Conservation (phyloP, 805 yeast genomes). For the Suhomyces emberorum region DNA sequence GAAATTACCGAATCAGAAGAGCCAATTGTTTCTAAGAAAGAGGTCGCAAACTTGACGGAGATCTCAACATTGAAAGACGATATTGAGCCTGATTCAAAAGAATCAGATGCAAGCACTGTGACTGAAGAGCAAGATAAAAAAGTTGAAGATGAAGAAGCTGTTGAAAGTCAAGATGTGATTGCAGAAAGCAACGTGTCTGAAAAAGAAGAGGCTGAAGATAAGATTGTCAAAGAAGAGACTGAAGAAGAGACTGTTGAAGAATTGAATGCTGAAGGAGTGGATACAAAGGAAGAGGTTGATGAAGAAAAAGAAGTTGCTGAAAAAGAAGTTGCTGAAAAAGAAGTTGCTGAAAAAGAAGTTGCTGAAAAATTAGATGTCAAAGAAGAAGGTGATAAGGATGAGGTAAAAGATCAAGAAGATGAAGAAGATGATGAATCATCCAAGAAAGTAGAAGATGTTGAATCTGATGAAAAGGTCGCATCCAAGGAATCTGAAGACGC, state of each 20-base stretch:
- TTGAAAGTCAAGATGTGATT: not conserved
- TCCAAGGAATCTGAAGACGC: not conserved
- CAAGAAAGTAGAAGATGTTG: constrained; percentile 7
- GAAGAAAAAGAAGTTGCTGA: not conserved
- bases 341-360: constrained; percentile 1
- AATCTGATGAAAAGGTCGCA: constrained; percentile 8
- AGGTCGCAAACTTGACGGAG: not conserved
- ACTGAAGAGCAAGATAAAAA: not conserved
- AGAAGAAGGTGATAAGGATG: not conserved
- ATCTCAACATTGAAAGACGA: no score
- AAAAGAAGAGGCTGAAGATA: not conserved
- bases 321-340: constrained; percentile 1
- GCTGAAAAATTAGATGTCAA: not conserved
- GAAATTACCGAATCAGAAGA: not conserved
- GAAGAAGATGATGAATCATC: not conserved
- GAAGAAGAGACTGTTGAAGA: not conserved
- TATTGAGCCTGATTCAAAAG: not conserved
- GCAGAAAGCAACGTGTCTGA: not conserved
- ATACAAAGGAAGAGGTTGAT: not conserved
- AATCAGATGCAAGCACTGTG: constrained; percentile 1
- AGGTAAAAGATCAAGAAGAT: not conserved
- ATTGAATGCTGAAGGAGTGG: not conserved
- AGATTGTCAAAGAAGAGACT: no score
- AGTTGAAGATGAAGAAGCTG: not conserved
- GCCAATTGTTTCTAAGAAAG: not conserved